These are phyloP conservation scores for Casuarina glauca DNA, from an alignment of 306 rosid species.

Conservation along the genomic window DNA sequence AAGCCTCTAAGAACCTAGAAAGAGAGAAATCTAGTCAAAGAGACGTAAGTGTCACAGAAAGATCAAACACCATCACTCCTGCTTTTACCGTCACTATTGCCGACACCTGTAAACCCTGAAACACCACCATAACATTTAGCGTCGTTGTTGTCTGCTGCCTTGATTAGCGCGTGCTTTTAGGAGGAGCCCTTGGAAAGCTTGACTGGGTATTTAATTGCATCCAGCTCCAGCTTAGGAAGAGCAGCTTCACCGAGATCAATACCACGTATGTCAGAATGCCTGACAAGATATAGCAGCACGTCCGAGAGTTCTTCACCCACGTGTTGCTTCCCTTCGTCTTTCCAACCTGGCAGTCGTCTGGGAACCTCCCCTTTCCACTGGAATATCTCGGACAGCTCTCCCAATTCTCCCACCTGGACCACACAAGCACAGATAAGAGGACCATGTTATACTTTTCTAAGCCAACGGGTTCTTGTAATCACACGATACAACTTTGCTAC, in stretches of 20 bases:
- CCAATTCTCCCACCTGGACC: constrained; percentile 14
- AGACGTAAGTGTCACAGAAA: neutral
- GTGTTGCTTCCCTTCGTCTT: constrained; percentile 22
- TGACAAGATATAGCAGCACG: constrained; percentile 24
- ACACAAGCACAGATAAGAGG: neutral
- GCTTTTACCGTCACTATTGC: neutral
- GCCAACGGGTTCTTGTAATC: neutral
- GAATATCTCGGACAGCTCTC: constrained; percentile 15
- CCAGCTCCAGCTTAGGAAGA: constrained; percentile 10
- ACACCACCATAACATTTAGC: neutral
- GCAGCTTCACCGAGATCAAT: constrained; percentile 27
- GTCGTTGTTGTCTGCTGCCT: neutral
- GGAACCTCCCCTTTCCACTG: constrained; percentile 22
- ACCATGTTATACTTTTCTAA: neutral
- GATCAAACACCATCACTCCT: neutral
- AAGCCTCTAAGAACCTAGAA: neutral
- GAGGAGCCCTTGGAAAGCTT: constrained; percentile 30
- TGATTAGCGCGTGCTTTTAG: constrained; percentile 23
- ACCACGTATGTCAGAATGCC: constrained; percentile 22
- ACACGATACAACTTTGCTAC: neutral
- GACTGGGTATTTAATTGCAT: constrained; percentile 28
- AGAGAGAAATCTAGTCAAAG: neutral
- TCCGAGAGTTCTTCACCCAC: constrained; percentile 31
- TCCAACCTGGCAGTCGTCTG: constrained; percentile 24
- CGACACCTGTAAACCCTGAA: neutral